A percentile compares a stretch with the other conserved stretches of the same genome.
Evolutionary conservation across 208 protist genomes (phyloP).

Genomic region (Leptomonas seymouri): DNA sequence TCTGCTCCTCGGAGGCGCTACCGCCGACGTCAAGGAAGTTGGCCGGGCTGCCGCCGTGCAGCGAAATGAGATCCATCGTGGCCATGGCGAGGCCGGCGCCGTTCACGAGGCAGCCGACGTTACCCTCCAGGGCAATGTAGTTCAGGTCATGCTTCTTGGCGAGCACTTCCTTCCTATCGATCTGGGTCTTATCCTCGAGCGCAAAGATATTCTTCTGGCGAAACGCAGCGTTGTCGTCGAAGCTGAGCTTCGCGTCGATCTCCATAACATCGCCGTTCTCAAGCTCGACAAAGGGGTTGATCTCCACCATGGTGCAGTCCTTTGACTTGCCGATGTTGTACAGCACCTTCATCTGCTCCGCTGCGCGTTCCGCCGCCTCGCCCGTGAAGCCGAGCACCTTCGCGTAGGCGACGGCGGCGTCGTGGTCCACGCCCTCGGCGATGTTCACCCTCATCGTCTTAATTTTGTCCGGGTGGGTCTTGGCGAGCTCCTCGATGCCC

Average conservation of each 20-base stretch:
- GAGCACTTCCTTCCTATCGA: constrained; percentile 96
- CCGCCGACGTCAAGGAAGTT: constrained; percentile 99
- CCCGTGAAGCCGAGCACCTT: constrained; percentile 92
- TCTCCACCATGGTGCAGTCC: constrained; percentile 98
- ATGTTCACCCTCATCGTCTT: constrained; percentile 95
- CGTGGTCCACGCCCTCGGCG: constrained; percentile 90
- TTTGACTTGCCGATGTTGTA: constrained; percentile 98
- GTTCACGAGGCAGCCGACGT: constrained; percentile 98
- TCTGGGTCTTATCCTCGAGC: constrained; percentile 93
- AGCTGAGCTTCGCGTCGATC: constrained; percentile 99
- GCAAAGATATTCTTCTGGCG: constrained; percentile 97
- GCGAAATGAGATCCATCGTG: constrained; percentile 99
- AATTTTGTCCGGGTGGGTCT: constrained; percentile 95
- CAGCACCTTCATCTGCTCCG: constrained; percentile 94
- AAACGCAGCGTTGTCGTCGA: constrained; percentile 99
- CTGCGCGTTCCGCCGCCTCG: constrained; percentile 79
- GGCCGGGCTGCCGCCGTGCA: constrained; percentile 97
- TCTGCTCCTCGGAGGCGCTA: constrained; percentile 91
- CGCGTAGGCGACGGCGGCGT: constrained; percentile 82
- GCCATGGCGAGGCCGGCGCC: constrained; percentile 99
- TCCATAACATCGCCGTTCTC: constrained; percentile 94
- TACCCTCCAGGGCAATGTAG: constrained; percentile 99
- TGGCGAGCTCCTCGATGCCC: constrained; percentile 98
- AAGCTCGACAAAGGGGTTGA: constrained; percentile 99
- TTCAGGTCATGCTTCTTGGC: constrained; percentile 98